phyloP scores from a whole-genome alignment of 2,329 filamentous ascomycete species.

The Aspergillus pseudoviridinutans region DNA sequence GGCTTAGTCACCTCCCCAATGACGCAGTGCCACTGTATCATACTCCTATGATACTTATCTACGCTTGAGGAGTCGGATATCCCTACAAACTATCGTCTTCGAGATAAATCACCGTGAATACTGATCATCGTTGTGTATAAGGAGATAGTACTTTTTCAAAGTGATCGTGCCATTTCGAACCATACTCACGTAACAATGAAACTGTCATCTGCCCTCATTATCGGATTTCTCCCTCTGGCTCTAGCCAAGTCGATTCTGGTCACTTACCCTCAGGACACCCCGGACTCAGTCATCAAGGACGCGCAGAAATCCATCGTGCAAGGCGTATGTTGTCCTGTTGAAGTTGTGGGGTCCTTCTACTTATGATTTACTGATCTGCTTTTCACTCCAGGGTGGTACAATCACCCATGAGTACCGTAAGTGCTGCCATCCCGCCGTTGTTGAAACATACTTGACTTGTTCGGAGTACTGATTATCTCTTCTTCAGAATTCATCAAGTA shows the following conservation, averaged over 20 bases:
- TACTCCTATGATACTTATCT: too few relatives aligned
- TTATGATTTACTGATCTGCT: conserved; percentile 12
- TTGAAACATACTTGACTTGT: conserved; percentile 5
- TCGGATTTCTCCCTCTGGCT: conserved; percentile 57
- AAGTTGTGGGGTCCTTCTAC: not conserved
- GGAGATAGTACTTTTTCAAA: not conserved
- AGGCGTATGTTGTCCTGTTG: conserved; percentile 46
- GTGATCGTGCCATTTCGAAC: not conserved
- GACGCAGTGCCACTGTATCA: not conserved
- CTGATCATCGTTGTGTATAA: not conserved
- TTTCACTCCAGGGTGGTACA: conserved; percentile 53
- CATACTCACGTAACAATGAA: conserved; percentile 53
- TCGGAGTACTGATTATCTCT: not conserved
- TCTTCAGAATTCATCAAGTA: conserved; percentile 42
- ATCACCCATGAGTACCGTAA: conserved; percentile 80
- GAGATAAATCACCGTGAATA: not conserved
- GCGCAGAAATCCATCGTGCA: conserved; percentile 68
- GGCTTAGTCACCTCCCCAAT: not conserved
- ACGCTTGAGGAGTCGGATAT: not conserved
- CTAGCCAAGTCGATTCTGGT: conserved; percentile 75
- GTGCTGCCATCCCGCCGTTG: conserved; percentile 26
- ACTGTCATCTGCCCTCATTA: conserved; percentile 55
- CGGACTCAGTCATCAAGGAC: conserved; percentile 62
- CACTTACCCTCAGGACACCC: conserved; percentile 67
- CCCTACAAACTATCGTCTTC: not conserved